These are phyloP conservation scores for Hyphopichia pseudoburtonii DNA, from an alignment of 1,139 yeast genomes.

Conservation along the genomic window DNA sequence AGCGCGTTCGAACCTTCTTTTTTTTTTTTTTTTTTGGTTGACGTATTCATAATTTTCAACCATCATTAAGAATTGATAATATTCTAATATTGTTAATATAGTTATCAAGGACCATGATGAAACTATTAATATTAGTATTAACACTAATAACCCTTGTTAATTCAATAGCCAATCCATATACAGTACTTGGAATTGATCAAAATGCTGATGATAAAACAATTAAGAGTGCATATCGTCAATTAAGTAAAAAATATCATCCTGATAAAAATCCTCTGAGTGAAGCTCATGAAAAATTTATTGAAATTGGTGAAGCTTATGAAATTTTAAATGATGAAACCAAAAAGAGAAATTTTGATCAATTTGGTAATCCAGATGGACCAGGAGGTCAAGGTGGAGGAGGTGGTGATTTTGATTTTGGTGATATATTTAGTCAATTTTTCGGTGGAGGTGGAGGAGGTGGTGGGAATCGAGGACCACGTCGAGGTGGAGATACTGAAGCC, in stretches of 20 bases:
- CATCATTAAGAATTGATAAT: no score
- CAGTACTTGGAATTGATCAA: slow-evolving; percentile 63
- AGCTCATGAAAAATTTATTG: slow-evolving; percentile 84
- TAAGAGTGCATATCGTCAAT: slow-evolving; percentile 79
- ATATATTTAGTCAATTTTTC: slow-evolving; percentile 74
- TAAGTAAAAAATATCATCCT: slow-evolving; percentile 90
- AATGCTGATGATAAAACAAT: slow-evolving; percentile 79
- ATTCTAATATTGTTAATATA: no score
- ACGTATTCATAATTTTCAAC: neutral
- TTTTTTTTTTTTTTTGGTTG: neutral
- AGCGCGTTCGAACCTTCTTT: no score
- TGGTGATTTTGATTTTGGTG: slow-evolving; percentile 59
- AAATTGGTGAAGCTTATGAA: slow-evolving; percentile 92
- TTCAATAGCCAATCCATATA: slow-evolving; percentile 19
- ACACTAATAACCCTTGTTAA: neutral
- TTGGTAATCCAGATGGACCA: slow-evolving; percentile 80
- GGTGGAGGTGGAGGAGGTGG: slow-evolving; percentile 49
- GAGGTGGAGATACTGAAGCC: slow-evolving; percentile 55
- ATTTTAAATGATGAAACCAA: slow-evolving; percentile 76
- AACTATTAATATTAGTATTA: neutral
- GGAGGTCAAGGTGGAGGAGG: slow-evolving; percentile 31
- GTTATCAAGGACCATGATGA: neutral
- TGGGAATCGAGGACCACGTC: slow-evolving; percentile 28
- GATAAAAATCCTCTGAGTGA: slow-evolving; percentile 85
- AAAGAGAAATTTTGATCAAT: slow-evolving; percentile 69